A percentile compares a stretch with the other conserved stretches of the same genome.
phyloP scores from a whole-genome alignment of 2,329 filamentous ascomycete genomes.

The Exophiala mesophila region DNA sequence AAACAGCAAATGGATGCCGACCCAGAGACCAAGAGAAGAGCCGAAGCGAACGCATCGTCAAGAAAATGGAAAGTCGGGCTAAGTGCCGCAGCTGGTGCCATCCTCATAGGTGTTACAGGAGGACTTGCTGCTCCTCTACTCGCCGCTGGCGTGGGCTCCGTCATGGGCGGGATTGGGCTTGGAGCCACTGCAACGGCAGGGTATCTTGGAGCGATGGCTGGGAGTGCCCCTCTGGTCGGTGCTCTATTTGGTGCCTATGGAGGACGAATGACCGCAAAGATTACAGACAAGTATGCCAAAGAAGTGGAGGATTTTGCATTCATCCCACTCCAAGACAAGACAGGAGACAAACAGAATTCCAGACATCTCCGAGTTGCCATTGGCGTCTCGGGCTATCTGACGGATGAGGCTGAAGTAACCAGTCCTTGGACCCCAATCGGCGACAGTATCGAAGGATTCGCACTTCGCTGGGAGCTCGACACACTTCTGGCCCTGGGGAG shows the following conservation, averaged over 20 bases:
- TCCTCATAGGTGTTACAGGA: slow-evolving; percentile 70
- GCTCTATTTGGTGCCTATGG: slow-evolving; percentile 77
- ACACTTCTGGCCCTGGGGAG: slow-evolving; percentile 65
- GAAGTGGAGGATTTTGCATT: slow-evolving; percentile 78
- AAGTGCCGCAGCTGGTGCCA: slow-evolving; percentile 73
- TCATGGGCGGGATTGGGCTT: slow-evolving; percentile 62
- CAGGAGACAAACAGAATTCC: slow-evolving; percentile 28
- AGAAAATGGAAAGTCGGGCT: slow-evolving; percentile 71
- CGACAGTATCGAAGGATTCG: slow-evolving; percentile 61
- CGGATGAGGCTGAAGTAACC: slow-evolving; percentile 57
- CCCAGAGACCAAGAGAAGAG: slow-evolving; percentile 45
- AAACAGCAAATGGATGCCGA: slow-evolving; percentile 59
- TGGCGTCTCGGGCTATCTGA: slow-evolving; percentile 71
- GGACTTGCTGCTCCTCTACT: slow-evolving; percentile 66
- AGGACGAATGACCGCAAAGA: slow-evolving; percentile 66
- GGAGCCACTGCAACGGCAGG: slow-evolving; percentile 43
- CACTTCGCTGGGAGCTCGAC: slow-evolving; percentile 69
- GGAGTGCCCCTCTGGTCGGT: slow-evolving; percentile 67
- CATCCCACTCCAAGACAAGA: slow-evolving; percentile 50
- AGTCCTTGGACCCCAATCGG: slow-evolving; percentile 68
- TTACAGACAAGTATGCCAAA: slow-evolving; percentile 70
- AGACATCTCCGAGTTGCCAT: slow-evolving; percentile 67
- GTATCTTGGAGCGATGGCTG: slow-evolving; percentile 56
- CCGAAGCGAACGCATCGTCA: slow-evolving; percentile 49
- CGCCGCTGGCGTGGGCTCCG: slow-evolving; percentile 66